Evolutionary conservation across 495 filamentous ascomycete species (phyloP).

Genomic region (Acidiella bohemica): DNA sequence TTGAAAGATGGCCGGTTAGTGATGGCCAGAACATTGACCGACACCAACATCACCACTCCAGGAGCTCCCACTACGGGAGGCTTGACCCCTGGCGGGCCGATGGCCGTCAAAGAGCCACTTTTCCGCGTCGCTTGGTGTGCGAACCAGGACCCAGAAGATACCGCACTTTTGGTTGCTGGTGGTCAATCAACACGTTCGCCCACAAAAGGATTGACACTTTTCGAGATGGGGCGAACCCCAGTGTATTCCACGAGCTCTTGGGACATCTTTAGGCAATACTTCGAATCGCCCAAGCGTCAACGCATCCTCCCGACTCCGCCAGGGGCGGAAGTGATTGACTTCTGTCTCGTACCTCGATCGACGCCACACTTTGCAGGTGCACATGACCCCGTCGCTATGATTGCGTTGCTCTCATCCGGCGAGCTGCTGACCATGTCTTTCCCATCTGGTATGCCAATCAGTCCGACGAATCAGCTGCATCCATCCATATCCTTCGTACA

Average conservation of each 20-base stretch:
- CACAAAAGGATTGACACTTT: slow-evolving; percentile 65
- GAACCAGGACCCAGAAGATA: slow-evolving; percentile 84
- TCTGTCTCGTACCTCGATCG: slow-evolving; percentile 65
- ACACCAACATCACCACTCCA: slow-evolving; percentile 53
- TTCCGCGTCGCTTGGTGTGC: slow-evolving; percentile 77
- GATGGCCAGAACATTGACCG: slow-evolving; percentile 65
- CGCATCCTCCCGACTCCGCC: slow-evolving; percentile 64
- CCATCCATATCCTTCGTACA: slow-evolving; percentile 72
- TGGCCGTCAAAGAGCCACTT: slow-evolving; percentile 55
- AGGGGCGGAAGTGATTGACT: slow-evolving; percentile 64
- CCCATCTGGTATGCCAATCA: slow-evolving; percentile 78
- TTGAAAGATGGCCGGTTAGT: slow-evolving; percentile 72
- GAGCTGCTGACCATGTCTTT: slow-evolving; percentile 82
- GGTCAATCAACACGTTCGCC: slow-evolving; percentile 50
- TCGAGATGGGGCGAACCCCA: slow-evolving; percentile 80
- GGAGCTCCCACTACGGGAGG: slow-evolving; percentile 34
- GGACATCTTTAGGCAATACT: slow-evolving; percentile 64
- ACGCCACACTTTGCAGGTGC: slow-evolving; percentile 76
- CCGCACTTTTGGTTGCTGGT: slow-evolving; percentile 73
- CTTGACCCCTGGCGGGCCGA: slow-evolving; percentile 24
- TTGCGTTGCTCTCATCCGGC: slow-evolving; percentile 68
- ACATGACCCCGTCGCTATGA: slow-evolving; percentile 75
- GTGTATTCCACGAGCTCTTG: slow-evolving; percentile 82
- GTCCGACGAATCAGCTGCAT: slow-evolving; percentile 80
- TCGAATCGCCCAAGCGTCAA: slow-evolving; percentile 54